Evolutionary conservation across 139 green algal species (phyloP), one percentile per base, ranked within the genome.

Genomic region (Chlamydomonas sp.): DNA sequence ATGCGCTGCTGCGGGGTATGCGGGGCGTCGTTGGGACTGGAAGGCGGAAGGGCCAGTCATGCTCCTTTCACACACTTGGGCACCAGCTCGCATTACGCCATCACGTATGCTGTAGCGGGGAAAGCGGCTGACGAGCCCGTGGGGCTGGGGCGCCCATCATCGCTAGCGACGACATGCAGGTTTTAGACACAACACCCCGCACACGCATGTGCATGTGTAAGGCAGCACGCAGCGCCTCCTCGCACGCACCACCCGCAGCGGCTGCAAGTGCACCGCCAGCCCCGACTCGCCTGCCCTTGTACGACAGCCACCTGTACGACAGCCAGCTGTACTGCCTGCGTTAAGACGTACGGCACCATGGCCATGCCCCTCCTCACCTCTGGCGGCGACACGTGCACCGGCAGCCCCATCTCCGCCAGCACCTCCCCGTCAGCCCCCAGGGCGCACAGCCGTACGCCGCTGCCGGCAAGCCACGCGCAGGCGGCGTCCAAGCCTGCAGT

Each of bases 361-460:
- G 69, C 69, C 5, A 20, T 31, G 14, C 63, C 79, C 89, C 4
- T 0, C 49, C 79, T 8, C 71, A 89, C 89, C 80, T 94, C 92
- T 20, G 57, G n/a, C 4, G 92, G 92, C 10, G 87, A 88, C 14
- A 94, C 90, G 72, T 93, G 77, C 78, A 92, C 83, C 63, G 59
- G 8, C 68, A 93, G 87, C 16, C 90, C 87, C 7, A 68, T 15
- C 0, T 78, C 59, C 15, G 57, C 15, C 9, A 92, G 83, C 66
- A 90, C 87, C 17, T 88, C 84, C 2, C 90, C 90, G 80, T 93
- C 90, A 2, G 90, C 90, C 14, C 90, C 90, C 60, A 93, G 84
- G 0, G 90, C 90, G 60, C 90, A 93, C 74, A 93, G 84, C 62
- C 63, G 64, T 57, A 83, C 58, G 20, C 87, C 79, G 80, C 90